Evolutionary conservation across 2,329 filamentous ascomycete species (phyloP).

Genomic region (Diaporthe helianthi): DNA sequence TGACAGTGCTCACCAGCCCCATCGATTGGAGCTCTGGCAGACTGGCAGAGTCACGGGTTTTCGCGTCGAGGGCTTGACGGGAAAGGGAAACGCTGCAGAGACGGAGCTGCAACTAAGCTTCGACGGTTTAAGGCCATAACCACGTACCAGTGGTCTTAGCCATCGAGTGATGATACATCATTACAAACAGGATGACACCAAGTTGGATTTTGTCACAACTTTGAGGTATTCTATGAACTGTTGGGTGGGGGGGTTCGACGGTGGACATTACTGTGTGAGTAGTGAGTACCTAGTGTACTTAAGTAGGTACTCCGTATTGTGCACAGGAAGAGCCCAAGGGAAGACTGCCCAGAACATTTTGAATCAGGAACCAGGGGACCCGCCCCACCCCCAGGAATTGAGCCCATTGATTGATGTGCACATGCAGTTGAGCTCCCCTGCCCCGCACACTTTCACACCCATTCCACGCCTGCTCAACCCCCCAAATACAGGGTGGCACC

Average conservation of each 20-base stretch:
- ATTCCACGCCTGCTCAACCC: not conserved
- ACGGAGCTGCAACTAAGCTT: constrained; percentile 9
- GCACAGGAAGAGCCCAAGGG: too few species aligned
- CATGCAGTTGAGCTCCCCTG: not conserved
- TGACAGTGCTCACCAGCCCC: constrained; percentile 3
- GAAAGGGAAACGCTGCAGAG: not conserved
- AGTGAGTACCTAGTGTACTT: not conserved
- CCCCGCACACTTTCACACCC: constrained; percentile 17
- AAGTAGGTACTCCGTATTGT: too few species aligned
- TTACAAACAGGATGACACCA: constrained; percentile 6
- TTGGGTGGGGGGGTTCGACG: too few species aligned
- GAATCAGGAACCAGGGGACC: constrained; percentile 13
- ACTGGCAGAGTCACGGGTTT: constrained; percentile 28
- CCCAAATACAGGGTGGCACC: constrained; percentile 4
- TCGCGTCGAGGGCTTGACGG: constrained; percentile 29
- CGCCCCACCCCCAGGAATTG: constrained; percentile 13
- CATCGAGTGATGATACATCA: constrained; percentile 26
- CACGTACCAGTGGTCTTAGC: constrained; percentile 10
- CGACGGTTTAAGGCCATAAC: not conserved
- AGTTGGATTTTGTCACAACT: too few species aligned
- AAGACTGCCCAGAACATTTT: too few species aligned
- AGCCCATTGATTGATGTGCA: too few species aligned
- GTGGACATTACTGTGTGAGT: not conserved
- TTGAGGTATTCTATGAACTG: too few species aligned
- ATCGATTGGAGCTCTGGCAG: not conserved